A percentile compares a stretch with the other conserved stretches of the same genome.
Conservation (phyloP, 2,329 filamentous ascomycete genomes). For the Fusarium sp. region DNA sequence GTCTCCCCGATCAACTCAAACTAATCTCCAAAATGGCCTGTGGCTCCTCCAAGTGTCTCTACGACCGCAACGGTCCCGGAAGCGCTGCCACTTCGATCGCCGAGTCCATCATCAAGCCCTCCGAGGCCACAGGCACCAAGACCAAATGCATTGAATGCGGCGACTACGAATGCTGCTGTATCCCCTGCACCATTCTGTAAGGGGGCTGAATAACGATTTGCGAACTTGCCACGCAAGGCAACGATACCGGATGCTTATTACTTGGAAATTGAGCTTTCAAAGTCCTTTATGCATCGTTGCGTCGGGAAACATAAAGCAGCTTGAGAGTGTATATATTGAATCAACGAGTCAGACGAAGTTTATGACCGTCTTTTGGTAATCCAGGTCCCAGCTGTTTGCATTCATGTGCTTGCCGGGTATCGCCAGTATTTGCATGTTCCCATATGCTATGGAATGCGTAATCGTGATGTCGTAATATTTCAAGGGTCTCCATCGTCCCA, state of each 20-base stretch:
- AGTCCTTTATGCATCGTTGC: conserved; percentile 16
- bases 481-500: background rate
- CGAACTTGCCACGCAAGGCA: background rate
- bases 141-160: conserved; percentile 49
- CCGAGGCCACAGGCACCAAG: conserved; percentile 57
- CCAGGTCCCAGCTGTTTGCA: background rate
- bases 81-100: conserved; percentile 63
- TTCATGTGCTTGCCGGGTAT: background rate
- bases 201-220: background rate
- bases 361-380: conserved; percentile 11
- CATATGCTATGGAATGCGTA: background rate
- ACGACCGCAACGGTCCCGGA: conserved; percentile 61
- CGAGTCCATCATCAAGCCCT: conserved; percentile 65
- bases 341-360: conserved; percentile 8
- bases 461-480: background rate
- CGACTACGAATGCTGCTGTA: conserved; percentile 65
- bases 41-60: conserved; percentile 36
- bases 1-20: conserved; percentile 5
- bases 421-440: background rate
- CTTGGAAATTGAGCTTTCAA: conserved; percentile 15
- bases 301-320: conserved; percentile 7
- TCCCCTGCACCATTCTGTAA: conserved; percentile 67
- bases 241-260: conserved; percentile 1
- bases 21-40: conserved; percentile 45
- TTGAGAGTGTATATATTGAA: conserved; percentile 19